These are phyloP conservation scores for Lactuca saligna DNA, from an alignment of 129 eudicot species.

Conservation along the genomic window DNA sequence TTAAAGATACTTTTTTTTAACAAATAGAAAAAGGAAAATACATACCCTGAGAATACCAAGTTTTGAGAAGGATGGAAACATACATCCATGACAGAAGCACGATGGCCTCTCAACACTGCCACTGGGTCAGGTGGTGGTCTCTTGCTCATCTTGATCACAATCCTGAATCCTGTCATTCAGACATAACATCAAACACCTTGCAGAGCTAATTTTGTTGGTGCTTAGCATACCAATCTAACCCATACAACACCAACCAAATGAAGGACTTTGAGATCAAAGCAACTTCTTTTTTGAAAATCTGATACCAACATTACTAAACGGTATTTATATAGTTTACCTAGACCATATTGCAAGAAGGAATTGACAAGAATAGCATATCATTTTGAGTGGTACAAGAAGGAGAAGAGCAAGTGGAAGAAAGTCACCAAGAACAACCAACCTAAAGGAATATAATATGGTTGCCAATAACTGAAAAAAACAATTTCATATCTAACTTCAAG, in stretches of 20 bases:
- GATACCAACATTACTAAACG: constrained; percentile 3
- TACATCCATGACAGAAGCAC: constrained; percentile 74
- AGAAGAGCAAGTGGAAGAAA: too few species aligned
- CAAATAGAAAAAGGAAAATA: background rate
- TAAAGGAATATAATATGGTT: too few species aligned
- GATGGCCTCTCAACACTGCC: constrained; percentile 86
- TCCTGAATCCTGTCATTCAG: constrained; percentile 33
- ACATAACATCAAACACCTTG: constrained; percentile 29
- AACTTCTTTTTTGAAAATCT: background rate
- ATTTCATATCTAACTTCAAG: too few species aligned
- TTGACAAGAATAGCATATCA: too few species aligned
- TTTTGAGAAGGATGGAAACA: constrained; percentile 71
- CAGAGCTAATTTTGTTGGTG: background rate
- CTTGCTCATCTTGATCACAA: constrained; percentile 59
- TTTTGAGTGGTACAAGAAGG: too few species aligned
- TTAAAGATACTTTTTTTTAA: background rate
- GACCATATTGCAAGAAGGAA: too few species aligned
- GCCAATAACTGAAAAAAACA: too few species aligned
- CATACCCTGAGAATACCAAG: constrained; percentile 66
- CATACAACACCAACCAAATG: background rate
- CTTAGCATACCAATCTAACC: background rate
- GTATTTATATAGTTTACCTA: background rate
- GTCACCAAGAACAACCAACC: too few species aligned
- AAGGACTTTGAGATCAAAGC: background rate
- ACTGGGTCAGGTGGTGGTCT: constrained; percentile 94